Base-by-base conservation (phyloP, 2,329 filamentous ascomycete species). In the Dendryphion nanum region DNA sequence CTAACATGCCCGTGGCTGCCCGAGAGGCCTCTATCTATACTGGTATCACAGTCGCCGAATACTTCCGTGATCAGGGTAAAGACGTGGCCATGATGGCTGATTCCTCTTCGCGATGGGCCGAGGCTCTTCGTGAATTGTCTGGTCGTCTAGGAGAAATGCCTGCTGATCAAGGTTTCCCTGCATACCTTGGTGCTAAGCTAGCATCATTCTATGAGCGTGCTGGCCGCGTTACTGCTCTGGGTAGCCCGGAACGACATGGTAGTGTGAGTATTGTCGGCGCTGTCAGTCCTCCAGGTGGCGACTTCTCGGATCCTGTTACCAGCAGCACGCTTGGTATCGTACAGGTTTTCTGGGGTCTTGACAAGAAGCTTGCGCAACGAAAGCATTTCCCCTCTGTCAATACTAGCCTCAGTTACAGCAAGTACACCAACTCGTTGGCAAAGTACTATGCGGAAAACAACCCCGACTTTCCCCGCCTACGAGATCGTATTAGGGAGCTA, bases 361-460 rank as follows among this genome's bases (percentile, higher is more conserved):
- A 98, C 78, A 97, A 98, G 85, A 97, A 97, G 77, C 84, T 98
- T 44, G 93, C 93, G 16, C 93, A 97, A 74, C 85, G 93, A 59
- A 98, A 98, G 75, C 93, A 98, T 72, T 98, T 98, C 78, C 93
- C 93, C 5, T 96, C 90, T 20, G 90, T 98, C 76, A 98, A 98
- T 77, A 97, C 93, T 6, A 82, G 82, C 15, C 75, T 88, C 52
- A 95, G 89, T 51, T 98, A 98, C 81, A 91, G 84, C 78, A 98
- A 98, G 76, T 98, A 98, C 75, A 94, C 85, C 31, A 82, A 68
- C 44, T 78, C 87, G 29, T 79, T 98, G 37, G 89, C 97, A 73
- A 89, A 86, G 69, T 97, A 81, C 76, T 98, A 98, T 72, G 84
- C 91, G 67, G 88, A 95, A 76, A 78, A 95, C 56, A 87, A 85